Evolutionary conservation across 495 filamentous ascomycete genomes (phyloP).

Genomic region (Parathielavia hyrcaniae): DNA sequence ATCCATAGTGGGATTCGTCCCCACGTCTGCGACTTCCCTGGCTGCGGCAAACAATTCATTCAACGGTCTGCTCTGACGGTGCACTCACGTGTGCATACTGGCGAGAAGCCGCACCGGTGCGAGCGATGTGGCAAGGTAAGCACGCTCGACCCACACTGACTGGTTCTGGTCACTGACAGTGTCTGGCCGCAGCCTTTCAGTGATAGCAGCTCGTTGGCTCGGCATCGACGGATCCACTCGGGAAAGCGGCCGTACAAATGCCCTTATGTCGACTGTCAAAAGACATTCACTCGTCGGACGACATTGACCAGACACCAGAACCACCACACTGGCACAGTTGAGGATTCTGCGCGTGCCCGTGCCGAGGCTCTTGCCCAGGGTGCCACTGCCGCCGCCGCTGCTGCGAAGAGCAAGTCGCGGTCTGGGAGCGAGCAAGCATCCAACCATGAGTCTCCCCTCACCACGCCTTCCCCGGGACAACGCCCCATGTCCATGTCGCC

Average conservation of each 20-base stretch:
- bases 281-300: constrained; percentile 94
- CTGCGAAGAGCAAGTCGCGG: constrained; percentile 44
- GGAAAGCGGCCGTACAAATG: constrained; percentile 97
- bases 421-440: constrained; percentile 77
- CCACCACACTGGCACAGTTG: constrained; percentile 89
- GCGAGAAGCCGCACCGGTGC: constrained; percentile 97
- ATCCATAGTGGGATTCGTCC: constrained; percentile 91
- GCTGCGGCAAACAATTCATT: constrained; percentile 94
- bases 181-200: constrained; percentile 73
- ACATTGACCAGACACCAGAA: constrained; percentile 95
- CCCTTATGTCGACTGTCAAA: constrained; percentile 94
- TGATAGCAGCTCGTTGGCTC: constrained; percentile 89
- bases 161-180: constrained; percentile 6
- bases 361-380: constrained; percentile 58
- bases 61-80: constrained; percentile 97
- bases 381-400: constrained; percentile 44
- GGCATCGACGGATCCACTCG: constrained; percentile 91
- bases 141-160: constrained; percentile 8
- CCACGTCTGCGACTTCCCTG: constrained; percentile 84
- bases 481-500: constrained; percentile 74
- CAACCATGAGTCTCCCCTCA: constrained; percentile 72
- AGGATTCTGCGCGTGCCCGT: constrained; percentile 84
- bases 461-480: constrained; percentile 81
- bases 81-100: constrained; percentile 90
- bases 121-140: constrained; percentile 92